Evolutionary conservation across 192 early-diverging fungal genomes (phyloP), one percentile per base, ranked within the genome.

Genomic region (Coemansia sp.): DNA sequence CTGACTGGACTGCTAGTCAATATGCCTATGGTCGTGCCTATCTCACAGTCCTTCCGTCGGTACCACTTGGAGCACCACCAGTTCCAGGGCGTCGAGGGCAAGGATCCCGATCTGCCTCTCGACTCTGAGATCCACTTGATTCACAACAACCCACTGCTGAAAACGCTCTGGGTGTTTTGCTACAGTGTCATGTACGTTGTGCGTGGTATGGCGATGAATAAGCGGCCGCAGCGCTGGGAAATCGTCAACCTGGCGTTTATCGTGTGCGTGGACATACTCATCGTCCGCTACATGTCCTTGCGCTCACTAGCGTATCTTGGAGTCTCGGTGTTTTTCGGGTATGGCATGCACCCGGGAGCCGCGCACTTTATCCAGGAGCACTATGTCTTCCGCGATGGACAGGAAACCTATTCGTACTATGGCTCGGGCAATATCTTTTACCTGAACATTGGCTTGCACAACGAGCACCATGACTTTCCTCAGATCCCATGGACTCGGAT

Each of bases 331-430:
- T 92, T 89, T 86, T 89, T 97, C 73, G 94, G 94, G 13, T 94
- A 93, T 67, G 90, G 91, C 40, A 80, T 96, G 44, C 97, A 98
- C 76, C 95, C 95, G 10, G 93, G 91, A 24, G 95, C 97, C 6
- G 97, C 92, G 27, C 97, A 98, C 75, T 98, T 98, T 68, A 90
- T 98, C 71, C 93, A 95, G 81, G 97, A 98, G 86, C 97, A 98
- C 83, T 98, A 95, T 76, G 92, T 93, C 5, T 96, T 95, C 88
- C 90, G 90, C 67, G 90, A 95, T 71, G 95, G 94, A 36, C 91
- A 94, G 77, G 95, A 98, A 70, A 98, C 95, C 1, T 98, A 98
- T 80, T 95, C 93, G 57, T 98, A 98, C 90, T 98, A 98, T 67
- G 95, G 95, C 16, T 84, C 87, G 52, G 82, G 95, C 36, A 98